Percentiles rank a stretch among this genome's conserved stretches.
phyloP scores from a whole-genome alignment of 73 alveolate species.

The Blepharisma japonicum region DNA sequence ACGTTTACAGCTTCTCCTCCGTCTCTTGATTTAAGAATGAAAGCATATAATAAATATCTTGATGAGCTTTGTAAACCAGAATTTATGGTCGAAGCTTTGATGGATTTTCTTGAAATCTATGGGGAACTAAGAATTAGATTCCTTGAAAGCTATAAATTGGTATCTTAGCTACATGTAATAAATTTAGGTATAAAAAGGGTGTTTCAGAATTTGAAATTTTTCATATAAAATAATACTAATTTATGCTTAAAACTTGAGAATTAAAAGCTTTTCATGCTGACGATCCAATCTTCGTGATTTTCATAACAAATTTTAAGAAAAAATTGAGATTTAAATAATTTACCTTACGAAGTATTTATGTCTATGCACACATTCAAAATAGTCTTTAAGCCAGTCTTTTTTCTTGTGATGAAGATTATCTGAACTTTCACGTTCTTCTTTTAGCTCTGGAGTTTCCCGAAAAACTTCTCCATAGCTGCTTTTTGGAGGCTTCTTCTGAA shows the following conservation, averaged over 20 bases:
- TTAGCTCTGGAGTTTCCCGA: background rate
- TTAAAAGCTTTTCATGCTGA: no score
- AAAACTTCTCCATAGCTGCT: constrained; percentile 22
- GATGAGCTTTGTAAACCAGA: constrained; percentile 11
- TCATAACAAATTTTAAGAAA: no score
- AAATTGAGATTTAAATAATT: background rate
- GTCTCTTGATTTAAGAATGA: background rate
- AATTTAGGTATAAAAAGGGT: no score
- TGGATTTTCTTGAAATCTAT: constrained; percentile 14
- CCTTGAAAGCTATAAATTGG: background rate
- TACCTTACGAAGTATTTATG: constrained; percentile 15
- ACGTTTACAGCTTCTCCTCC: background rate
- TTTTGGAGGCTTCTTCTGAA: background rate
- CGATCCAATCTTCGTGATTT: no score
- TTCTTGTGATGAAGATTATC: constrained; percentile 14
- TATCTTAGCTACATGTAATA: no score
- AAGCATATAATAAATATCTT: background rate
- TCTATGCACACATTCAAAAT: constrained; percentile 13
- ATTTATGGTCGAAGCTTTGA: background rate
- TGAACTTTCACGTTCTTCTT: background rate
- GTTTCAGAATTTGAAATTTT: no score
- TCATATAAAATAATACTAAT: no score
- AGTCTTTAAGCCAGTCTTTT: constrained; percentile 25
- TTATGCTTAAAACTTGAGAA: no score
- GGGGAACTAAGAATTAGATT: background rate